These are phyloP conservation scores for Termitomyces sp. DNA, from an alignment of 768 basidiomycete species.

Conservation along the genomic window DNA sequence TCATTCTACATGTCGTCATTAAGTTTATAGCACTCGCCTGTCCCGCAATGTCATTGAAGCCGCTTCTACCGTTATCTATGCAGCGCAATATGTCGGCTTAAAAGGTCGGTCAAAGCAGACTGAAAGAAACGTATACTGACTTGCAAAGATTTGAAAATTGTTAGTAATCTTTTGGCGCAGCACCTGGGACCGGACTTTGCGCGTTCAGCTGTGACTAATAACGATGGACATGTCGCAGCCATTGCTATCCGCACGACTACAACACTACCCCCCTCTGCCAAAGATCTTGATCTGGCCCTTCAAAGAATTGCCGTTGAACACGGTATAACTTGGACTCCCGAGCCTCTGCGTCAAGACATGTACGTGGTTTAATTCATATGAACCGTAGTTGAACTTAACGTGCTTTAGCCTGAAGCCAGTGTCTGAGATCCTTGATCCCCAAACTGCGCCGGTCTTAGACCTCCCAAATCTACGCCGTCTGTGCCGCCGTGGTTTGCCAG, in stretches of 20 bases:
- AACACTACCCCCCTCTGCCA: slow-evolving; percentile 51
- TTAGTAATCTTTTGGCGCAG: slow-evolving; percentile 53
- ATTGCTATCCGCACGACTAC: slow-evolving; percentile 52
- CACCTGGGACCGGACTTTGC: slow-evolving; percentile 57
- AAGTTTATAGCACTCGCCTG: slow-evolving; percentile 30
- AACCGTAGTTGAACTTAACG: slow-evolving; percentile 1
- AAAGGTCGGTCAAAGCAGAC: slow-evolving; percentile 41
- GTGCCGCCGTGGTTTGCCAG: slow-evolving; percentile 54
- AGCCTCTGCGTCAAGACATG: slow-evolving; percentile 60
- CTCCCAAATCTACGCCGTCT: slow-evolving; percentile 50
- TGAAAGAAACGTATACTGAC: not conserved
- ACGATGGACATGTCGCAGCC: slow-evolving; percentile 51
- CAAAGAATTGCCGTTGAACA: slow-evolving; percentile 49
- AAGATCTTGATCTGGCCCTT: slow-evolving; percentile 54
- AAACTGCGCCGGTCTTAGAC: slow-evolving; percentile 49
- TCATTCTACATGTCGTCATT: slow-evolving; percentile 2
- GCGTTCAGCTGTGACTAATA: slow-evolving; percentile 47
- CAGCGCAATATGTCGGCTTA: slow-evolving; percentile 50
- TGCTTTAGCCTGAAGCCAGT: slow-evolving; percentile 46
- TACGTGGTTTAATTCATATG: slow-evolving; percentile 25
- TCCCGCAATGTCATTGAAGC: slow-evolving; percentile 62
- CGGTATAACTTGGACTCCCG: slow-evolving; percentile 59
- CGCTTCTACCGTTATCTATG: slow-evolving; percentile 63
- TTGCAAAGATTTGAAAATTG: slow-evolving; percentile 49
- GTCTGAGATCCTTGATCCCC: slow-evolving; percentile 58